Percentiles rank a stretch among this genome's conserved stretches.
These are phyloP conservation scores for Diaporthe longicolla DNA, from an alignment of 2,329 filamentous ascomycete species.

Conservation along the genomic window DNA sequence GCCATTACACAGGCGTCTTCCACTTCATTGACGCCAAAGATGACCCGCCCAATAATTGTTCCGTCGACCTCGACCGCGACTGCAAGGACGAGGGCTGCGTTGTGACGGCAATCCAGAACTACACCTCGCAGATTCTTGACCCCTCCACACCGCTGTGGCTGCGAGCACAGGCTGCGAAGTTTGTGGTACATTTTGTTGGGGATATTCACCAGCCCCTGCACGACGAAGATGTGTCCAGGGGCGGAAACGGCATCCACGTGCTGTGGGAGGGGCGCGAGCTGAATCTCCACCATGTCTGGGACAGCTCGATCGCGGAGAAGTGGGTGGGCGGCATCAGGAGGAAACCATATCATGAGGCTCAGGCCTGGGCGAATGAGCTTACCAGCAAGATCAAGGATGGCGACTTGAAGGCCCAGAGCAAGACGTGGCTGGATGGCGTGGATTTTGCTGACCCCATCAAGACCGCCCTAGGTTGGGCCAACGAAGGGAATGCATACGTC, in stretches of 20 bases:
- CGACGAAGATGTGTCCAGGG: conserved; percentile 73
- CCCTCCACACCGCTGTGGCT: conserved; percentile 58
- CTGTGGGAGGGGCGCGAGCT: conserved; percentile 68
- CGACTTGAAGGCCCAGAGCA: conserved; percentile 64
- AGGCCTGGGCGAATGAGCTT: conserved; percentile 70
- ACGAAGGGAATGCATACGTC: conserved; percentile 73
- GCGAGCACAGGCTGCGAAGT: conserved; percentile 74
- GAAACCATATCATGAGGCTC: conserved; percentile 64
- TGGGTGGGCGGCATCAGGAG: conserved; percentile 69
- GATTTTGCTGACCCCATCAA: conserved; percentile 66
- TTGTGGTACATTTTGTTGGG: conserved; percentile 77
- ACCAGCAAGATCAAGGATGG: conserved; percentile 68
- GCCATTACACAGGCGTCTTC: conserved; percentile 72
- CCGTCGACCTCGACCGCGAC: conserved; percentile 71
- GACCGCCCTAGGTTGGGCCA: conserved; percentile 75
- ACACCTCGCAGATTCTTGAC: conserved; percentile 69
- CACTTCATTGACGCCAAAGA: conserved; percentile 81
- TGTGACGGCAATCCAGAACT: conserved; percentile 72
- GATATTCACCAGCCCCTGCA: conserved; percentile 80
- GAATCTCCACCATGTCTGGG: conserved; percentile 83
- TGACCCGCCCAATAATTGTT: conserved; percentile 69
- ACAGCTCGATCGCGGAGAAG: conserved; percentile 77
- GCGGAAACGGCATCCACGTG: conserved; percentile 79
- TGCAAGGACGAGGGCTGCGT: conserved; percentile 75
- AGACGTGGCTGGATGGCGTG: conserved; percentile 70